phyloP scores from a whole-genome alignment of 2,329 filamentous ascomycete genomes.

The Diaporthe capsici region DNA sequence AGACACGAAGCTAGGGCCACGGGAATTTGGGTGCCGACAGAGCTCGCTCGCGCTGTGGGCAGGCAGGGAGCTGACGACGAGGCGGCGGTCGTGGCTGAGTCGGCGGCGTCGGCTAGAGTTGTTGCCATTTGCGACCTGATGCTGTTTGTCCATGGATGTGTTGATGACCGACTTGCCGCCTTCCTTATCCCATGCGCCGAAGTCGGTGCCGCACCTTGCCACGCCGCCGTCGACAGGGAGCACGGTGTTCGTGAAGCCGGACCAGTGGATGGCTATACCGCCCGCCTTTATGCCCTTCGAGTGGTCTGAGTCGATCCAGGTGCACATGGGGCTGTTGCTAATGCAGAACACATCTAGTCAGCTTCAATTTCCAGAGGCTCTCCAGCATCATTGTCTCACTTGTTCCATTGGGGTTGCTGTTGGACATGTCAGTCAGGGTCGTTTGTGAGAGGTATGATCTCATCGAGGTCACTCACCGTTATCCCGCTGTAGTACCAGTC shows the following conservation, averaged over 20 bases:
- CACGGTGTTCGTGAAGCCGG: neutral
- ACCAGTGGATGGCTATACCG: constrained; percentile 1
- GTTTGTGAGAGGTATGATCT: neutral
- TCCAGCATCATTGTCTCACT: neutral
- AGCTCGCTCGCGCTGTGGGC: constrained; percentile 17
- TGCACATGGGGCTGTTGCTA: neutral
- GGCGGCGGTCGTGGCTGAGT: neutral
- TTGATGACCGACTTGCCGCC: constrained; percentile 2
- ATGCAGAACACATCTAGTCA: neutral
- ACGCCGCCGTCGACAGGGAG: neutral
- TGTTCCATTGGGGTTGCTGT: neutral
- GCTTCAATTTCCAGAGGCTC: neutral
- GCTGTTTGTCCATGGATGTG: neutral
- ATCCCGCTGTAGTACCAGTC: constrained; percentile 18
- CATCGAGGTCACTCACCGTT: neutral
- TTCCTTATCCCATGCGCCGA: neutral
- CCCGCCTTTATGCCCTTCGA: neutral
- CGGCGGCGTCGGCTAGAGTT: neutral
- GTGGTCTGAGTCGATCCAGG: constrained; percentile 10
- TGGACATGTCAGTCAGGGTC: neutral
- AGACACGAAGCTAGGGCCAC: neutral
- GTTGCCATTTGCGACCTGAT: neutral
- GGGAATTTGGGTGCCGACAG: neutral
- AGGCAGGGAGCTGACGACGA: neutral
- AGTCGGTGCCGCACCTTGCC: neutral